A percentile compares a stretch with the other conserved stretches of the same genome.
phyloP scores from a whole-genome alignment of 495 filamentous ascomycete genomes.

The Penicillium pancosmium region DNA sequence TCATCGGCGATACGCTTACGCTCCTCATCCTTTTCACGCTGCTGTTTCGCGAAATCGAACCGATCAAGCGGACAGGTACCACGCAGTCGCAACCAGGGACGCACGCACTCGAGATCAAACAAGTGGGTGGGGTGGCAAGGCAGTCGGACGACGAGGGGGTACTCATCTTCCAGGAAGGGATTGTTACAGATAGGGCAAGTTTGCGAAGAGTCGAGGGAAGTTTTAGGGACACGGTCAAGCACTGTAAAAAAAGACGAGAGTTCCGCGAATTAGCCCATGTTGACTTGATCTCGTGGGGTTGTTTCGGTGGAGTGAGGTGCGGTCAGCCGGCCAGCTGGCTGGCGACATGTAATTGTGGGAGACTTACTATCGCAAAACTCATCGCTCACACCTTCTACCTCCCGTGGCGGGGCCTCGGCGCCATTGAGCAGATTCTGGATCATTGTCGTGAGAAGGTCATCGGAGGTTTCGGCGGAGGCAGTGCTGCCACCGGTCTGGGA shows the following conservation, averaged over 20 bases:
- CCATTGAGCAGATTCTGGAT: slow-evolving; percentile 62
- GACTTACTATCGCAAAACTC: slow-evolving; percentile 69
- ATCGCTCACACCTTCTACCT: slow-evolving; percentile 76
- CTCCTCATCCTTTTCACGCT: slow-evolving; percentile 60
- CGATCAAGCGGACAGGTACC: slow-evolving; percentile 89
- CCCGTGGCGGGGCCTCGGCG: slow-evolving; percentile 65
- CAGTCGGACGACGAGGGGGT: slow-evolving; percentile 83
- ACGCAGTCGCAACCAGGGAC: slow-evolving; percentile 86
- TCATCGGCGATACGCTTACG: slow-evolving; percentile 57
- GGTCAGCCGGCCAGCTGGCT: too few species aligned
- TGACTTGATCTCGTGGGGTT: background rate
- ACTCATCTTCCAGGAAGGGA: slow-evolving; percentile 72
- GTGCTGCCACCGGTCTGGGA: slow-evolving; percentile 5
- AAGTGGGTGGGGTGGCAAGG: slow-evolving; percentile 80
- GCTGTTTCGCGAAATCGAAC: slow-evolving; percentile 74
- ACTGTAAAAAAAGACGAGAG: slow-evolving; percentile 31
- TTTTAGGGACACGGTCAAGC: slow-evolving; percentile 78
- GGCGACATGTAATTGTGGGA: background rate
- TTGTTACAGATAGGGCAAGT: slow-evolving; percentile 87
- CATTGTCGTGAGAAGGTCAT: slow-evolving; percentile 61
- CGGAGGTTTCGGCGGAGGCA: slow-evolving; percentile 10
- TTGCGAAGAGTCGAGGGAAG: slow-evolving; percentile 65
- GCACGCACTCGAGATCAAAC: slow-evolving; percentile 95
- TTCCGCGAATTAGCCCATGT: background rate
- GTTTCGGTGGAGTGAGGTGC: too few species aligned